A percentile compares a stretch with the other conserved stretches of the same genome.
These are phyloP conservation scores for Senna tora DNA, from an alignment of 306 rosid species.

Conservation along the genomic window DNA sequence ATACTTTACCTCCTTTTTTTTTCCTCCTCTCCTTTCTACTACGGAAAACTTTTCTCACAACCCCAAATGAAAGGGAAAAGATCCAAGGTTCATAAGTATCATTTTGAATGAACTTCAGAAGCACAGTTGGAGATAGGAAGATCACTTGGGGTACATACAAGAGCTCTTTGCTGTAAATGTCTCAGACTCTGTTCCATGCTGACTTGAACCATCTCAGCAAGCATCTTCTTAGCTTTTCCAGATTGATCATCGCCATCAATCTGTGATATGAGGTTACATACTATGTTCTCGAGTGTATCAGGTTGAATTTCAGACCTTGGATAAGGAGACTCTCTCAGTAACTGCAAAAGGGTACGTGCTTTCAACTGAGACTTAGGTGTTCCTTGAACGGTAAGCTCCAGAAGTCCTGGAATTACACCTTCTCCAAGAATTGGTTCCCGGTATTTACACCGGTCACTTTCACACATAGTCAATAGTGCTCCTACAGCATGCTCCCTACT, in stretches of 20 bases:
- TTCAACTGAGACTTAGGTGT: constrained; percentile 83
- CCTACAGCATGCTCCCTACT: constrained; percentile 89
- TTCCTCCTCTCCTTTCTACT: constrained; percentile 31
- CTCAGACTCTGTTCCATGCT: constrained; percentile 96
- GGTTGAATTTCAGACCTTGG: constrained; percentile 80
- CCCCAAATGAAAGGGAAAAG: constrained; percentile 11
- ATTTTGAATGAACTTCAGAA: constrained; percentile 82
- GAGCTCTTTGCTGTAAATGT: constrained; percentile 92
- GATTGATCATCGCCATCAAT: constrained; percentile 90
- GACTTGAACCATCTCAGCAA: constrained; percentile 97
- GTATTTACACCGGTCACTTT: constrained; percentile 81
- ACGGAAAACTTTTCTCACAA: constrained; percentile 54
- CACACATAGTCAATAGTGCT: constrained; percentile 78
- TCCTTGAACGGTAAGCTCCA: constrained; percentile 96
- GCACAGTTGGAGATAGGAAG: constrained; percentile 65
- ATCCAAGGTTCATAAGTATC: constrained; percentile 35
- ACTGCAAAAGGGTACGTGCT: constrained; percentile 69
- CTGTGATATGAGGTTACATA: constrained; percentile 84
- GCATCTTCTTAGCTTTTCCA: constrained; percentile 90
- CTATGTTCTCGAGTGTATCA: constrained; percentile 87
- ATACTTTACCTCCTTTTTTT: constrained; percentile 35
- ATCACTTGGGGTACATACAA: constrained; percentile 86
- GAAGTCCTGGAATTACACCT: constrained; percentile 96
- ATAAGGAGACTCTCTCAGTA: constrained; percentile 85
- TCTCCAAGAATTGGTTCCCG: constrained; percentile 87